A percentile compares a stretch with the other conserved stretches of the same genome.
phyloP scores from a whole-genome alignment of 2,329 filamentous ascomycete species.

The Phaeosphaeria sp. region DNA sequence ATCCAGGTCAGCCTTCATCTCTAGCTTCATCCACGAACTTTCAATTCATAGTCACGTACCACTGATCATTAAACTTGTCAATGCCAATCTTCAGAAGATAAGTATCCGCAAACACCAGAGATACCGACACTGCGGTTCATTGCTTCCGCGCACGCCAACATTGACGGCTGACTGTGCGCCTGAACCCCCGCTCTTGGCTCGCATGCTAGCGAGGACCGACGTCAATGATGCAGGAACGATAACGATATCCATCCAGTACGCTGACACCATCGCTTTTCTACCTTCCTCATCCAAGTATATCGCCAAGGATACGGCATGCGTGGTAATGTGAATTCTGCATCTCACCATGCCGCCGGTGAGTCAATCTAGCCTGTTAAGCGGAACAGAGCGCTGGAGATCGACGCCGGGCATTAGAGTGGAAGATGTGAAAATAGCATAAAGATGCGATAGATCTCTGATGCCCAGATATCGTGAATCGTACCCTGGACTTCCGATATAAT shows the following conservation, averaged over 20 bases:
- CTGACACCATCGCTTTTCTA: background rate
- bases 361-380: background rate
- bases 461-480: background rate
- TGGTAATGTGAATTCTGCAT: background rate
- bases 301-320: constrained; percentile 5
- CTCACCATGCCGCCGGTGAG: background rate
- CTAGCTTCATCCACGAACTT: background rate
- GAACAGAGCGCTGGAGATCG: background rate
- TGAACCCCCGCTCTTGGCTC: constrained; percentile 9
- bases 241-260: constrained; percentile 8
- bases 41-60: background rate
- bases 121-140: constrained; percentile 4
- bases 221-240: constrained; percentile 13
- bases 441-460: background rate
- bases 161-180: background rate
- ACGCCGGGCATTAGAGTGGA: background rate
- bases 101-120: background rate
- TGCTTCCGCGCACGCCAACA: background rate
- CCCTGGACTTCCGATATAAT: background rate
- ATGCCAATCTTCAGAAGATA: background rate
- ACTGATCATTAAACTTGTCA: background rate
- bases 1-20: background rate
- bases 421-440: background rate
- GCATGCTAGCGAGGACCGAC: constrained; percentile 2
- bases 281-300: constrained; percentile 5